Conservation (phyloP, 805 yeast species). For the Debaryomyces tyrocola region DNA sequence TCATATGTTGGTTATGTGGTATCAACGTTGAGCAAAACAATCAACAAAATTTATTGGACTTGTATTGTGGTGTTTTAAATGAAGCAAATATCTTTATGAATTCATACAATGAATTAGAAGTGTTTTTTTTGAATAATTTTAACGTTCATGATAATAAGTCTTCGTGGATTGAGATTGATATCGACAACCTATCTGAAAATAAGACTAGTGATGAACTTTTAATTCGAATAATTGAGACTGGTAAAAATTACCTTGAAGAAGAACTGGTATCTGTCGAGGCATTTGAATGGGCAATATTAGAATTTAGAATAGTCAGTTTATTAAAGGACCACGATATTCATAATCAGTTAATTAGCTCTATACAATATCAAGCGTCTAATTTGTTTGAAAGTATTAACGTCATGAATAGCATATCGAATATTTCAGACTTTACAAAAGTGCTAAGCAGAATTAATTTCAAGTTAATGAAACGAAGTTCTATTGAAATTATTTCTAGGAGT, state of each 20-base stretch:
- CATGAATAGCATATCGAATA: too few species aligned
- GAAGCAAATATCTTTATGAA: not conserved
- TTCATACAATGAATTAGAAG: not conserved
- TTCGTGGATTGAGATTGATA: not conserved
- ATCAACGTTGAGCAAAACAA: not conserved
- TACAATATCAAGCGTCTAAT: slow-evolving; percentile 14
- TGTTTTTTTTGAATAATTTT: not conserved
- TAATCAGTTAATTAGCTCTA: slow-evolving; percentile 8
- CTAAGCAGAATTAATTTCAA: too few species aligned
- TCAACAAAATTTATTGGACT: too few species aligned
- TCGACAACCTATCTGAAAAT: slow-evolving; percentile 2
- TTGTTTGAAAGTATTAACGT: not conserved
- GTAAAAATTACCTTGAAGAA: not conserved
- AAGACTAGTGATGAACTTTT: not conserved
- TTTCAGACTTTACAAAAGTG: too few species aligned
- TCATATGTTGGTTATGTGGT: slow-evolving; percentile 48
- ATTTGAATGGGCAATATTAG: slow-evolving; percentile 5
- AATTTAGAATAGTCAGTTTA: not conserved
- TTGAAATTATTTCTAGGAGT: too few species aligned
- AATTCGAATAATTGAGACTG: not conserved
- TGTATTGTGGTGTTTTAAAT: not conserved
- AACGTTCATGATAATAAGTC: not conserved
- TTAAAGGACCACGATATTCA: not conserved
- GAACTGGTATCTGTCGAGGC: not conserved
- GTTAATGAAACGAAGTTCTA: too few species aligned